phyloP scores from a whole-genome alignment of 139 green algal genomes.

The Auxenochlorella pyrenoidosa region DNA sequence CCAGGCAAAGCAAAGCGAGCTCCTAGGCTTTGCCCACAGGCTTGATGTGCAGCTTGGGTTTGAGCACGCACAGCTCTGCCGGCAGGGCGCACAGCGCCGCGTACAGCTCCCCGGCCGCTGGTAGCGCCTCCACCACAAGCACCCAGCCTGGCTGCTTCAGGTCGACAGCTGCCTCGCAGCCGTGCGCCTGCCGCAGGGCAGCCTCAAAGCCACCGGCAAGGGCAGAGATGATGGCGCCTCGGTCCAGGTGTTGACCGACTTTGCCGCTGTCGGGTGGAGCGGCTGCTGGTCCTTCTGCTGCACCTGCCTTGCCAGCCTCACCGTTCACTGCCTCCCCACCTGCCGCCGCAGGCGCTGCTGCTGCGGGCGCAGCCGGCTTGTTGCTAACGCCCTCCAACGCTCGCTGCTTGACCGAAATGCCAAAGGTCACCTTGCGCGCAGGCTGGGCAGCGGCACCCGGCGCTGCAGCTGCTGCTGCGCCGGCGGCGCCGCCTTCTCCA shows the following conservation, averaged over 20 bases:
- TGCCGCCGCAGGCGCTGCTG: background rate
- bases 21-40: background rate
- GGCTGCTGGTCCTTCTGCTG: background rate
- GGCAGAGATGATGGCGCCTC: conserved; percentile 7
- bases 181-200: conserved; percentile 16
- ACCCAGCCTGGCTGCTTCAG: conserved; percentile 14
- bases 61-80: background rate
- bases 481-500: background rate
- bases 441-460: no score
- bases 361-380: background rate
- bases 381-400: background rate
- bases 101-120: conserved; percentile 6
- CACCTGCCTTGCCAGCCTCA: background rate
- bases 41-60: conserved; percentile 30
- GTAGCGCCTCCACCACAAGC: conserved; percentile 28
- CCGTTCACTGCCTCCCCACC: background rate
- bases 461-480: background rate
- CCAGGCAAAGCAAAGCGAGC: no score
- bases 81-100: conserved; percentile 20
- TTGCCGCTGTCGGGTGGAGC: background rate
- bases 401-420: conserved; percentile 15
- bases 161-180: conserved; percentile 7
- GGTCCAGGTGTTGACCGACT: background rate
- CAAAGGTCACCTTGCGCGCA: conserved; percentile 14
- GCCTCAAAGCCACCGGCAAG: conserved; percentile 11